Evolutionary conservation across 768 basidiomycete genomes (phyloP).

Genomic region (Gelatoporia subvermispora): DNA sequence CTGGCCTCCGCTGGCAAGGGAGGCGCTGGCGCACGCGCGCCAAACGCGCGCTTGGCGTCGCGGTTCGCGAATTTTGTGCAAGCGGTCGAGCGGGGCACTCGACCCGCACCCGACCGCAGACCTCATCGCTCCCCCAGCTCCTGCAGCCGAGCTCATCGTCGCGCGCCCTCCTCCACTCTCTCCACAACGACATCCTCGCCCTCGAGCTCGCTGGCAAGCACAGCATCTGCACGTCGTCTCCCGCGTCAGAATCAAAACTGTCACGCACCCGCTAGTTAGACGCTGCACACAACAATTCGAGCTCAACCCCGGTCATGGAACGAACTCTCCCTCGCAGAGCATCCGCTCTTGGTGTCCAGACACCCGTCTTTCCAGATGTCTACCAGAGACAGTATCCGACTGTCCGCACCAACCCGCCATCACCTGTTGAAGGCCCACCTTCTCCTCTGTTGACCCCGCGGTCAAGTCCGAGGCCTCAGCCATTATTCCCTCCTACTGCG

Average conservation of each 20-base stretch:
- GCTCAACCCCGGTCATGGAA: constrained; percentile 8
- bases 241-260: background rate
- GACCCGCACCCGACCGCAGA: too few species aligned
- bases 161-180: constrained; percentile 6
- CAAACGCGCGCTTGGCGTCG: too few species aligned
- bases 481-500: constrained; percentile 22
- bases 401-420: constrained; percentile 42
- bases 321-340: constrained; percentile 18
- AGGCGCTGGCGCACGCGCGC: too few species aligned
- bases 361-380: constrained; percentile 42
- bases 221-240: constrained; percentile 8
- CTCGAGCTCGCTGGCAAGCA: constrained; percentile 3
- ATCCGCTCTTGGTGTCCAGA: constrained; percentile 21
- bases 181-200: constrained; percentile 2
- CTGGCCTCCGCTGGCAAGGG: too few species aligned
- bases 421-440: constrained; percentile 31
- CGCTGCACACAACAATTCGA: too few species aligned
- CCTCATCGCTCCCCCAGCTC: background rate
- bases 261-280: too few species aligned
- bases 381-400: constrained; percentile 58
- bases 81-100: too few species aligned
- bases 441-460: constrained; percentile 10
- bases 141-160: constrained; percentile 2
- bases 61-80: too few species aligned
- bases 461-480: constrained; percentile 27